Conservation (phyloP, 164 flowering plant species). For the Liquidambar formosana region DNA sequence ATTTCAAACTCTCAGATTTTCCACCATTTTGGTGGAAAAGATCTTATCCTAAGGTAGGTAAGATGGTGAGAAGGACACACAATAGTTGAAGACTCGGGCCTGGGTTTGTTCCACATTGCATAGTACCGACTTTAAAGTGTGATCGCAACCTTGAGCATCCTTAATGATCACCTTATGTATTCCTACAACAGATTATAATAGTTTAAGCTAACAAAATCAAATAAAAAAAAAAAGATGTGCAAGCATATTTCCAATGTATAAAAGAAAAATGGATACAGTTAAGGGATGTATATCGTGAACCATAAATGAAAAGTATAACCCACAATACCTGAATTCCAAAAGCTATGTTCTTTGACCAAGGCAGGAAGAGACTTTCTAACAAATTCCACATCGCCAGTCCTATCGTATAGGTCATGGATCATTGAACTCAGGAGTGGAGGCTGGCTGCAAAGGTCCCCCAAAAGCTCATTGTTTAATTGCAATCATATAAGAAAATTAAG, state of each 20-base stretch:
- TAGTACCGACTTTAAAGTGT: constrained; percentile 63
- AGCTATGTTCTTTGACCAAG: constrained; percentile 43
- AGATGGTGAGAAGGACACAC: constrained; percentile 35
- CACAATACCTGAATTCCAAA: constrained; percentile 52
- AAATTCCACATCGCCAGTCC: constrained; percentile 39
- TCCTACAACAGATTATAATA: constrained; percentile 30
- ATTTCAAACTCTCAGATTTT: not conserved
- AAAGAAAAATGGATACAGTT: too few species aligned
- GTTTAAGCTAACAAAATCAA: too few species aligned
- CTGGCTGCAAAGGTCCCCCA: constrained; percentile 43
- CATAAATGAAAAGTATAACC: not conserved
- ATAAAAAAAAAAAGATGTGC: too few species aligned
- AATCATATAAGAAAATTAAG: too few species aligned
- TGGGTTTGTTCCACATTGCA: constrained; percentile 91
- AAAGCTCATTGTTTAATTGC: too few species aligned
- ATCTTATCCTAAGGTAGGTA: not conserved
- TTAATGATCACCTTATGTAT: constrained; percentile 62
- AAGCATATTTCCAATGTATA: too few species aligned
- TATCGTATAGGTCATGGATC: constrained; percentile 37
- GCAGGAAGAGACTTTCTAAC: constrained; percentile 41
- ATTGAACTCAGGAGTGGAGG: constrained; percentile 59
- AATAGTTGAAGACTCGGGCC: constrained; percentile 73
- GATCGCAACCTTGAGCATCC: constrained; percentile 48
- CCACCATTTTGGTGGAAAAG: not conserved
- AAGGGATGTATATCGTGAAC: too few species aligned